Evolutionary conservation across 768 basidiomycete genomes (phyloP).

Genomic region (Trametes cubensis): DNA sequence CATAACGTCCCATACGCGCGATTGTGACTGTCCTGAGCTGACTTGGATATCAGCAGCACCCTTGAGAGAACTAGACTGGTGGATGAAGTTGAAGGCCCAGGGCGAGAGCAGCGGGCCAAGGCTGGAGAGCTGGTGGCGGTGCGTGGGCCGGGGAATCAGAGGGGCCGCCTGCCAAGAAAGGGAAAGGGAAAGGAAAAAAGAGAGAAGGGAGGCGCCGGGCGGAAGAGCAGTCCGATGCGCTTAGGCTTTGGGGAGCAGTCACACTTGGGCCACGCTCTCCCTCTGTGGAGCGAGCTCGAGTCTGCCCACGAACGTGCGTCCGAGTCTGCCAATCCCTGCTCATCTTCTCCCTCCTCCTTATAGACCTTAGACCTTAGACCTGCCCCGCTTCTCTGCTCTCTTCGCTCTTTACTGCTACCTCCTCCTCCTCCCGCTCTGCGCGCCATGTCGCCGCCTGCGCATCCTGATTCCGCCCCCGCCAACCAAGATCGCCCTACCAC

Average conservation of each 20-base stretch:
- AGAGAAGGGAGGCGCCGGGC: conserved; percentile 3
- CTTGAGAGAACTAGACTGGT: not conserved
- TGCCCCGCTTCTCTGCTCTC: not conserved
- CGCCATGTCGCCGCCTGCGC: conserved; percentile 8
- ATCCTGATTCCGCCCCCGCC: conserved; percentile 1
- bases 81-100: not conserved
- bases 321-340: not conserved
- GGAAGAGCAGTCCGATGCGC: not conserved
- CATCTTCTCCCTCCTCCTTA: not conserved
- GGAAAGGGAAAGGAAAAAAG: conserved; percentile 8
- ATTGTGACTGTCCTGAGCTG: too few species aligned
- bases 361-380: conserved; percentile 7
- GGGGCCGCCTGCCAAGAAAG: conserved; percentile 12
- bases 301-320: conserved; percentile 21
- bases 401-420: conserved; percentile 3
- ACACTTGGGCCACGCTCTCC: not conserved
- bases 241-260: not conserved
- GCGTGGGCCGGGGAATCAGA: not conserved
- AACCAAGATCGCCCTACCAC: conserved; percentile 5
- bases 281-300: conserved; percentile 20
- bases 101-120: conserved; percentile 2
- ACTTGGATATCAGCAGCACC: too few species aligned
- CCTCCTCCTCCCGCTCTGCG: not conserved
- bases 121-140: conserved; percentile 11
- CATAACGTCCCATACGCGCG: too few species aligned